Evolutionary conservation across 2,329 filamentous ascomycete genomes (phyloP).

Genomic region (Aspergillus persii): DNA sequence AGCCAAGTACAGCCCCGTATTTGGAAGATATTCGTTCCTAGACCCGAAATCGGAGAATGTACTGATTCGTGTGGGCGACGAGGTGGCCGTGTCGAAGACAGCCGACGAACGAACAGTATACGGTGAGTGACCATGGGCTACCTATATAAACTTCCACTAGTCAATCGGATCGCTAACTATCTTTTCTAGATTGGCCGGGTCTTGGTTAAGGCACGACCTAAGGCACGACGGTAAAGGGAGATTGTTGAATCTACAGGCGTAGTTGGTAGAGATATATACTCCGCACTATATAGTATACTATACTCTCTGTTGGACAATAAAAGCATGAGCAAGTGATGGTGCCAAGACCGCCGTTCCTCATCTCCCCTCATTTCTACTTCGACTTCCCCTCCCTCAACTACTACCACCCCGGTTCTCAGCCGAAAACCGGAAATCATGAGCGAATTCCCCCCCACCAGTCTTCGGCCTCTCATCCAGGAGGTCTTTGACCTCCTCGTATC

Average conservation of each 20-base stretch:
- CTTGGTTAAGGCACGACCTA: neutral
- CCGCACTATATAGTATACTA: neutral
- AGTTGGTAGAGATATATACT: neutral
- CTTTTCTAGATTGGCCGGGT: constrained; percentile 35
- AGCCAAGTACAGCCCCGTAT: constrained; percentile 65
- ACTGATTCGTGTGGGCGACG: constrained; percentile 56
- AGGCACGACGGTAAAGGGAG: neutral
- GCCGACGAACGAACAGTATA: constrained; percentile 55
- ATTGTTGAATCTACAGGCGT: neutral
- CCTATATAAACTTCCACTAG: neutral
- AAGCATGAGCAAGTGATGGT: neutral
- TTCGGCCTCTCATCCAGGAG: constrained; percentile 48
- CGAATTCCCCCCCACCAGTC: constrained; percentile 31
- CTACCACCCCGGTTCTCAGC: neutral
- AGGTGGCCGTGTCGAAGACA: constrained; percentile 52
- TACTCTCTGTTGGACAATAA: neutral
- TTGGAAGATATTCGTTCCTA: constrained; percentile 71
- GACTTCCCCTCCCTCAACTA: neutral
- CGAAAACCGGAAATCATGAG: constrained; percentile 14
- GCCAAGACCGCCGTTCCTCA: constrained; percentile 1
- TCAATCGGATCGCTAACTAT: constrained; percentile 3
- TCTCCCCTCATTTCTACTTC: neutral
- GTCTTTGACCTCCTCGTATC: constrained; percentile 54
- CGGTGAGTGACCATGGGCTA: constrained; percentile 42
- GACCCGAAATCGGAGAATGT: constrained; percentile 33